Base-by-base conservation (phyloP, 208 protist genomes). In the Trypanosoma brucei region DNA sequence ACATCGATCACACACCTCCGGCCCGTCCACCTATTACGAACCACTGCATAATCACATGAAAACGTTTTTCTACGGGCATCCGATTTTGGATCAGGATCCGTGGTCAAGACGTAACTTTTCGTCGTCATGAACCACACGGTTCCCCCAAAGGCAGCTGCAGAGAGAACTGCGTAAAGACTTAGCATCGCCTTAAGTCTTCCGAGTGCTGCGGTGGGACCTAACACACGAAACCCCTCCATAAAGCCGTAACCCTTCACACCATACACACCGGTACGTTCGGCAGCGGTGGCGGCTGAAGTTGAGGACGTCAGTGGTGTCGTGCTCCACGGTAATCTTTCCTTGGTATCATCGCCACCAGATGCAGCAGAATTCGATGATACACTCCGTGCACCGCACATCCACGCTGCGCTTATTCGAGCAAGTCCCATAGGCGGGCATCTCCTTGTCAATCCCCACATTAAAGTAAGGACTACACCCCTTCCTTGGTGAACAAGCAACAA, bases 101-200 rank as follows among this genome's bases (percentile, higher is more conserved):
- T 88, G 1, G 88, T 92, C 31, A 94, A 65, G 4, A 68, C 54
- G 62, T 90, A 94, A 37, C 57, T 81, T 50, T 72, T 68, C n/a
- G 84, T 91, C 9, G 83, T 87, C 11, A 84, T 48, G 60, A 82
- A 88, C 56, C 79, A 86, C 22, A 81, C 35, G 7, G 77, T 13
- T 44, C 80, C 83, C 22, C 72, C 37, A 0, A 76, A 22, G 4
- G 39, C 48, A 14, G 54, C 63, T 1, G 49, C 38, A 52, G 57
- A 73, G 14, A 75, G 30, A 3, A 86, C 14, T 5, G 45, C 71
- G 55, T 80, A 79, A 1, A 83, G 5, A 78, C 51, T 50, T 52
- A 73, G 31, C 9, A 31, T 49, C 37, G 51, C 46, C 22, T 63
- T 67, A 14, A 71, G 76, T 39, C 66, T 22, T 5, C 52, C 65